Evolutionary conservation across 306 rosid species (phyloP), one percentile per base, ranked within the genome.

Genomic region (Trichosanthes truncata): DNA sequence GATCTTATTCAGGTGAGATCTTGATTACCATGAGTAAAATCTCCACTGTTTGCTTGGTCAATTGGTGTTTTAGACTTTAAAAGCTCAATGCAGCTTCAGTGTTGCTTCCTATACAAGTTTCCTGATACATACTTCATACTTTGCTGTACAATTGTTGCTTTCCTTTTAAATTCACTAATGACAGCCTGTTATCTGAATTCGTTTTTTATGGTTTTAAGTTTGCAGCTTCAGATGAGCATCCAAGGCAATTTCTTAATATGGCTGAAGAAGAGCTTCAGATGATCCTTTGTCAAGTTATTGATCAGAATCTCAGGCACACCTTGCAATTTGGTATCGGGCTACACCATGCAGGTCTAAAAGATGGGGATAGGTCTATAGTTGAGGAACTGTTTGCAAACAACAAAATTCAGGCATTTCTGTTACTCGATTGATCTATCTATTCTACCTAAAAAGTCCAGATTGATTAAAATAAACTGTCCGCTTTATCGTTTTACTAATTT

Each of bases 261-360:
- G 84, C 92, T 55, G 98, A 94, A 87, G 97, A 94, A 82, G 89
- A 85, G 62, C 83, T 94, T 61, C 95, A 91, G 84, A 94, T 94
- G 98, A 89, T 94, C 82, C 89, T 94, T 75, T 89, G 88, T 84
- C 98, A 94, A 90, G 92, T 94, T 82, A 83, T 89, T 46, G 98
- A 94, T 81, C 96, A 86, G 84, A 94, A 94, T 89, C 86, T 94
- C 81, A 88, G 97, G 84, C 98, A 92, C 84, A 94, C 98, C 40
- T 91, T 94, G 83, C 98, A 94, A 83, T 94, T 94, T 87, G 98
- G 98, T 62, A 89, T 94, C 68, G 97, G 98, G 74, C 89, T 94
- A 56, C 98, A 94, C 60, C 98, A 94, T 83, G 98, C 98, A 18
- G 98, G 97, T 71, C 85, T 94, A 84, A 94, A 94, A 89, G 97